Evolutionary conservation across 768 basidiomycete genomes (phyloP).

Genomic region (Leccinum disarticulatum): DNA sequence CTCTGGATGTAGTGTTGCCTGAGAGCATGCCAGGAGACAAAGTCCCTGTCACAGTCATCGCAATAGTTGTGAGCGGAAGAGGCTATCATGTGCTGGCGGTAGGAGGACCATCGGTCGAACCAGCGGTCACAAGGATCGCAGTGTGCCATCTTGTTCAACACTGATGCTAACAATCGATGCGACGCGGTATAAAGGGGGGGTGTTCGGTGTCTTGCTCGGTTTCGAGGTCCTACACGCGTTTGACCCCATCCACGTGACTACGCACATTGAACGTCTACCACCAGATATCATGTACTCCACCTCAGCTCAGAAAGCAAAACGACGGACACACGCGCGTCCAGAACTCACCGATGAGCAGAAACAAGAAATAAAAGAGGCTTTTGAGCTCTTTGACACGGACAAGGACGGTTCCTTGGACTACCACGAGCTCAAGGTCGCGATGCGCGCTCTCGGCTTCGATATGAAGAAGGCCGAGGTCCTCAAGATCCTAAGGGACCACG

Average conservation of each 20-base stretch:
- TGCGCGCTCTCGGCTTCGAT: conserved; percentile 97
- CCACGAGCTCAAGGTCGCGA: conserved; percentile 98
- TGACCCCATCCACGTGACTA: conserved; percentile 25
- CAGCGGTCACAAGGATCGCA: conserved; percentile 41
- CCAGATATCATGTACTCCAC: conserved; percentile 50
- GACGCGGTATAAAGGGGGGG: background rate
- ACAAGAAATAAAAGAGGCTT: conserved; percentile 97
- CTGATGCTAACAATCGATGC: too few species aligned
- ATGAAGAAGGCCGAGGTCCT: conserved; percentile 98
- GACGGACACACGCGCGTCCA: conserved; percentile 72
- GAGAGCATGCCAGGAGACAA: conserved; percentile 37
- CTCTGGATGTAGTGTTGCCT: conserved; percentile 55
- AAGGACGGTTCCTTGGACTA: conserved; percentile 96
- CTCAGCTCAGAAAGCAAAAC: conserved; percentile 69
- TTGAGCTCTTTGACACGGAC: conserved; percentile 98
- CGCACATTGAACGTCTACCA: conserved; percentile 1
- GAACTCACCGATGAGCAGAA: conserved; percentile 88
- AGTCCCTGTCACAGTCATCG: conserved; percentile 45
- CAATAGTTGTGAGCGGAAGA: conserved; percentile 47
- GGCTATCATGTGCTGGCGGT: conserved; percentile 36
- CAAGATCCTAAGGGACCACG: conserved; percentile 89
- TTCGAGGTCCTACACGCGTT: conserved; percentile 34
- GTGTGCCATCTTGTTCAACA: background rate
- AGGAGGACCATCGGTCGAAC: conserved; percentile 33
- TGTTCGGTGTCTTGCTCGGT: background rate